Evolutionary conservation across 2,329 filamentous ascomycete genomes (phyloP), one percentile per base, ranked within the genome.

Genomic region (Clarireedia monteithiana): DNA sequence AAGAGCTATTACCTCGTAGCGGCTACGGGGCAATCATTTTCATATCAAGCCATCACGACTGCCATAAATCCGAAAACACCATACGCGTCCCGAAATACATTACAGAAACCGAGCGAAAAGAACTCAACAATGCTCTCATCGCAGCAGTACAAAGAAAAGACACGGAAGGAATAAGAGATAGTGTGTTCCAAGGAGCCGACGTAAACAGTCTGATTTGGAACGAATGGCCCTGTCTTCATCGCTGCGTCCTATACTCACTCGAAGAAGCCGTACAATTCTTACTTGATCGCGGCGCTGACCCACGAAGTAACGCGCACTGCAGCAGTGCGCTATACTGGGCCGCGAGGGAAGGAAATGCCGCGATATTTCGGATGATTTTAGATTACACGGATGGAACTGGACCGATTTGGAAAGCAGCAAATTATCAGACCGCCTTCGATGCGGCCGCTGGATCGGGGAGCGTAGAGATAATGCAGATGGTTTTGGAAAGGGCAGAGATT

Each of bases 301-400:
- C 62, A 14, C 59, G 63, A 30, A 39, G 57, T 5, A 38, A 47
- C 2, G 23, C 55, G 4, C 50, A 50, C 2, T 54, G 59, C 14
- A 49, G 55, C 23, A 63, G 61, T 24, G 55, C 65, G 14, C 27
- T 62, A 5, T 62, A 63, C 47, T 64, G 63, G 58, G 59, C 59
- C 20, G 56, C 62, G 6, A 58, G 54, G 53, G 53, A 55, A 4
- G 64, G 61, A 2, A 56, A 60, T 48, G 49, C 56, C 9, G 59
- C 71, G 17, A 66, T 71, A 6, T 63, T 72, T 51, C 62, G 67
- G 6, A 62, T 69, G 48, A 63, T 75, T 14, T 42, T 74, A 4
- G 62, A 69, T 12, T 60, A 65, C 6, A 69, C 69, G 14, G 72
- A 73, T 3, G 66, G 72, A 53, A 66, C 71, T n/a, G 71, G 73